These are phyloP conservation scores for Phytopythium kandeliae DNA, from an alignment of 352 stramenopile species.

Conservation along the genomic window DNA sequence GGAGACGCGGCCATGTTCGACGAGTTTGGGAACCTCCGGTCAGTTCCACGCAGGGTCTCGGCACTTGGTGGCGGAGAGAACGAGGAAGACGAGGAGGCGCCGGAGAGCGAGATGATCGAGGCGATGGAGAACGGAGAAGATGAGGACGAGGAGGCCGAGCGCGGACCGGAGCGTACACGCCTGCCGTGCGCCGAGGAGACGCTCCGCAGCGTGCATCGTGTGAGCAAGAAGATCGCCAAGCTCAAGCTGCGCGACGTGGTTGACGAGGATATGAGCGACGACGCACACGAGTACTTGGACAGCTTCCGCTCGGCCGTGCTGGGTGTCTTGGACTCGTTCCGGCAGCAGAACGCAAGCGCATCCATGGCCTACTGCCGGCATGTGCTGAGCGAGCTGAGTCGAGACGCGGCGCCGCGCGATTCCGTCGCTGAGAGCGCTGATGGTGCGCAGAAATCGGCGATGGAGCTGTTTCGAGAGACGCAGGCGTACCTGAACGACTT, in stretches of 20 bases:
- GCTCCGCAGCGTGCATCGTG: constrained; percentile 51
- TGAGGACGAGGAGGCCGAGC: constrained; percentile 12
- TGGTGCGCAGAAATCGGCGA: constrained; percentile 49
- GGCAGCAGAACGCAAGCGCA: constrained; percentile 72
- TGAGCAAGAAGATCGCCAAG: constrained; percentile 73
- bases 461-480: constrained; percentile 70
- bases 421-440: constrained; percentile 7
- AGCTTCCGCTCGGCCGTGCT: constrained; percentile 48
- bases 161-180: constrained; percentile 43
- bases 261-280: constrained; percentile 53
- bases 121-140: constrained; percentile 47
- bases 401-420: constrained; percentile 14
- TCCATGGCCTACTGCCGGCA: constrained; percentile 82
- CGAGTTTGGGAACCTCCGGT: constrained; percentile 63
- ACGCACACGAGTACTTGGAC: constrained; percentile 62
- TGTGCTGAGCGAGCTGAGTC: constrained; percentile 41
- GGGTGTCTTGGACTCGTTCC: constrained; percentile 42
- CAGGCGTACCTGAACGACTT: constrained; percentile 55
- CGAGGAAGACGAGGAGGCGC: constrained; percentile 28
- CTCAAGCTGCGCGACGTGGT: constrained; percentile 68
- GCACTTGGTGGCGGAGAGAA: constrained; percentile 11
- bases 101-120: constrained; percentile 61
- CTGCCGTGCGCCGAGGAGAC: constrained; percentile 56
- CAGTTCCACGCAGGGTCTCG: constrained; percentile 21
- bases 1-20: constrained; percentile 69